Conservation (phyloP, 1,139 yeast species). For the Saccharomyces hybrid region DNA sequence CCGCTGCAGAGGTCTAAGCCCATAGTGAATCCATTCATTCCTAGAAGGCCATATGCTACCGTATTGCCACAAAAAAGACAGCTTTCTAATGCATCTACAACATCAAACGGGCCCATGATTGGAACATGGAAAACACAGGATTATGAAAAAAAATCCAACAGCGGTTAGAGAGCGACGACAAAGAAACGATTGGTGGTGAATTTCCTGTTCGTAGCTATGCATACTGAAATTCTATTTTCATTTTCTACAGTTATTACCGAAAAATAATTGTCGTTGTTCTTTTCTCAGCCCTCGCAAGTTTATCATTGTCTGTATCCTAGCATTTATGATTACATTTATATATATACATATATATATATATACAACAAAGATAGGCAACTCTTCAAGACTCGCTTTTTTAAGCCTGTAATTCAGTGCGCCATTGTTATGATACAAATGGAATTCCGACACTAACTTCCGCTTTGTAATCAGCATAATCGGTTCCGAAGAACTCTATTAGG, state of each 20-base stretch:
- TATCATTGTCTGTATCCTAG: no score
- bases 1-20: slow-evolving; percentile 9
- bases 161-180: no score
- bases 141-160: background rate
- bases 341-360: background rate
- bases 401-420: background rate
- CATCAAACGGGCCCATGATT: background rate
- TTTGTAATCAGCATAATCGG: slow-evolving; percentile 49
- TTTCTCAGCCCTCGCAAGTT: no score
- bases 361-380: background rate
- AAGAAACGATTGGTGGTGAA: background rate
- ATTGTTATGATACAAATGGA: slow-evolving; percentile 45
- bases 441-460: slow-evolving; percentile 46
- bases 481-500: slow-evolving; percentile 61
- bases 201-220: background rate
- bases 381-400: no score
- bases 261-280: no score
- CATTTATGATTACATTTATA: no score
- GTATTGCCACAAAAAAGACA: slow-evolving; percentile 22
- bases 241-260: no score
- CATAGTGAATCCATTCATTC: slow-evolving; percentile 21
- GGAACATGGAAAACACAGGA: background rate
- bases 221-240: background rate
- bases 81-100: slow-evolving; percentile 8
- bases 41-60: slow-evolving; percentile 15